A percentile compares a stretch with the other conserved stretches of the same genome.
Conservation (phyloP, 139 green algal genomes). For the Tetraselmis striata region DNA sequence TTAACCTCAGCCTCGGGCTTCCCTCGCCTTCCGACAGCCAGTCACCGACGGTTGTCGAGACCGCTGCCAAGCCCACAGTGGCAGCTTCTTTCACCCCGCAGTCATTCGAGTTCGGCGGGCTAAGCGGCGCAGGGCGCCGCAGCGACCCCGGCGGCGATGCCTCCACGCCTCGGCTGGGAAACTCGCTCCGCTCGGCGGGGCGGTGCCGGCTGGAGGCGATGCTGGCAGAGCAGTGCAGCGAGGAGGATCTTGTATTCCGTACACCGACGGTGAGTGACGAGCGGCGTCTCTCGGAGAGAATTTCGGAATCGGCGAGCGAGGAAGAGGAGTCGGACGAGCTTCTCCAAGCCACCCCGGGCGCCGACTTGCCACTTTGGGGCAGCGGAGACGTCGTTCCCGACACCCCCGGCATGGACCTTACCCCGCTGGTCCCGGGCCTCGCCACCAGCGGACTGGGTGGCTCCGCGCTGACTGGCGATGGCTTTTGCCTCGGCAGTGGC, state of each 20-base stretch:
- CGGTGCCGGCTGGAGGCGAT: neutral
- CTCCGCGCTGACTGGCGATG: neutral
- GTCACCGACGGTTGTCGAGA: too few relatives aligned
- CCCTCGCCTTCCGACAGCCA: too few relatives aligned
- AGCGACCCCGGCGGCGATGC: neutral
- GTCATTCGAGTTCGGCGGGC: neutral
- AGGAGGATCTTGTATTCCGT: neutral
- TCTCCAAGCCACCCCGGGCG: neutral
- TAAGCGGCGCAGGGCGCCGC: neutral
- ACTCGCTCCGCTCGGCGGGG: neutral
- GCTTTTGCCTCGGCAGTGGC: neutral
- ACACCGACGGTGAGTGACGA: neutral
- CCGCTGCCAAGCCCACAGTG: neutral
- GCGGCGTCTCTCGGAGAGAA: neutral
- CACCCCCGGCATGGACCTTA: neutral
- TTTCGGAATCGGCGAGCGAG: neutral
- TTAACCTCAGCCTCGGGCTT: neutral
- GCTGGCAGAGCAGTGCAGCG: too few relatives aligned
- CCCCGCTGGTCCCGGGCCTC: neutral
- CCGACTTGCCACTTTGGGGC: neutral
- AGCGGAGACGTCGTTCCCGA: neutral
- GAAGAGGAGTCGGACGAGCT: neutral
- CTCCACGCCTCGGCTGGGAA: neutral
- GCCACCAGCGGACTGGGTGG: neutral
- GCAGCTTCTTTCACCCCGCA: too few relatives aligned